Percentiles rank a stretch among this genome's conserved stretches.
Evolutionary conservation across 73 alveolate species (phyloP).

Genomic region (Blepharisma japonicum): DNA sequence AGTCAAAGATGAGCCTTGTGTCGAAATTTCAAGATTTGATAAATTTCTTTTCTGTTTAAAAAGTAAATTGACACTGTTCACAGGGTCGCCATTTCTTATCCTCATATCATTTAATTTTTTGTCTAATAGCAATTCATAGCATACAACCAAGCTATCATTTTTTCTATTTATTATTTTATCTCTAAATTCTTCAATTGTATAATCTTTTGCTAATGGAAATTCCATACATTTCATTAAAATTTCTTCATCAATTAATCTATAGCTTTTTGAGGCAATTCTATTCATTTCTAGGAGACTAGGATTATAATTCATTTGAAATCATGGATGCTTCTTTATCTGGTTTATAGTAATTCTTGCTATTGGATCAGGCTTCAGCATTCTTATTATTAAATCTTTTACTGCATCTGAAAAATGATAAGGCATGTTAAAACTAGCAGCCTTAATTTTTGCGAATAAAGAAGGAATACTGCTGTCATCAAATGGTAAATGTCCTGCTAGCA

Average conservation of each 20-base stretch:
- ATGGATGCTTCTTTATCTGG: constrained; percentile 73
- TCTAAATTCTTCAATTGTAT: no score
- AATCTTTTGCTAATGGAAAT: no score
- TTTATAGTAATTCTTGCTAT: constrained; percentile 62
- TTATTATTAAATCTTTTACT: constrained; percentile 81
- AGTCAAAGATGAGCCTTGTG: no score
- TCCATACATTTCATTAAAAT: background rate
- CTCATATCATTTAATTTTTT: no score
- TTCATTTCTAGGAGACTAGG: background rate
- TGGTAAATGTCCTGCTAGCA: constrained; percentile 83
- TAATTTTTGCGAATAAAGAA: constrained; percentile 68
- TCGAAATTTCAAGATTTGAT: no score
- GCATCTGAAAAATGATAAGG: constrained; percentile 53
- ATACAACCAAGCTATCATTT: no score
- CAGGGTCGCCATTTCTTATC: no score
- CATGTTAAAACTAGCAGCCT: constrained; percentile 51
- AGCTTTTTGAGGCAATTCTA: background rate
- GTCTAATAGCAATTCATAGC: no score
- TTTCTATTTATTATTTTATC: no score
- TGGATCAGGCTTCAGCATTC: constrained; percentile 89
- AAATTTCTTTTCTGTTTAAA: no score
- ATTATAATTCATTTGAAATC: constrained; percentile 35
- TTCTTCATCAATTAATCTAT: constrained; percentile 8
- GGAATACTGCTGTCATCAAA: constrained; percentile 78
- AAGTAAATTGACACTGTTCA: no score